phyloP scores from a whole-genome alignment of 805 yeast species.

The Candida loeiensis region DNA sequence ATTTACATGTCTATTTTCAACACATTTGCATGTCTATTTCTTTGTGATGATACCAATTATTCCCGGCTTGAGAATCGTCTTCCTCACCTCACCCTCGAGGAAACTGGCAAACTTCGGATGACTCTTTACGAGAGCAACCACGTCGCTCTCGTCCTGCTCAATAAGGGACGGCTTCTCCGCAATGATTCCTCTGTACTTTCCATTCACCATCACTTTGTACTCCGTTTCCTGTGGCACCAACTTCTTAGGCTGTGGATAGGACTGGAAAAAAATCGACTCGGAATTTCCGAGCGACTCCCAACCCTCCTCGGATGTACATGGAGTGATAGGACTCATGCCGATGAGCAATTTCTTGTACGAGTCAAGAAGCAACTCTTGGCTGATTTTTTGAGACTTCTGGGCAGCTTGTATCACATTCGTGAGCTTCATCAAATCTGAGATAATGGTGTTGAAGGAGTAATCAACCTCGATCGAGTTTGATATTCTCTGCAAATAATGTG shows the following conservation, averaged over 20 bases:
- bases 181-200: constrained; percentile 56
- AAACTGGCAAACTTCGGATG: constrained; percentile 2
- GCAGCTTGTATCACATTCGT: constrained; percentile 49
- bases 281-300: constrained; percentile 53
- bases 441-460: constrained; percentile 73
- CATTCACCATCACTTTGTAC: constrained; percentile 69
- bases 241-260: constrained; percentile 61
- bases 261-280: constrained; percentile 50
- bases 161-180: constrained; percentile 33
- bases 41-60: constrained; percentile 23
- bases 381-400: constrained; percentile 32
- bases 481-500: constrained; percentile 44
- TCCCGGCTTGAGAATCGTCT: constrained; percentile 52
- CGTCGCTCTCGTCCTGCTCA: constrained; percentile 28
- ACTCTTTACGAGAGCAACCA: constrained; percentile 27
- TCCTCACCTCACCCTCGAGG: constrained; percentile 38
- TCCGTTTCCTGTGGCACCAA: constrained; percentile 34
- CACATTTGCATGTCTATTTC: not conserved
- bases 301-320: constrained; percentile 78
- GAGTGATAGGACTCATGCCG: constrained; percentile 77
- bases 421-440: constrained; percentile 86
- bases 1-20: too few species aligned
- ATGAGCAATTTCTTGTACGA: constrained; percentile 53
- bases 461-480: constrained; percentile 57
- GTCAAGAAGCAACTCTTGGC: constrained; percentile 42